Evolutionary conservation across 2,329 filamentous ascomycete genomes (phyloP).

Genomic region (Myrmaecium sp.): DNA sequence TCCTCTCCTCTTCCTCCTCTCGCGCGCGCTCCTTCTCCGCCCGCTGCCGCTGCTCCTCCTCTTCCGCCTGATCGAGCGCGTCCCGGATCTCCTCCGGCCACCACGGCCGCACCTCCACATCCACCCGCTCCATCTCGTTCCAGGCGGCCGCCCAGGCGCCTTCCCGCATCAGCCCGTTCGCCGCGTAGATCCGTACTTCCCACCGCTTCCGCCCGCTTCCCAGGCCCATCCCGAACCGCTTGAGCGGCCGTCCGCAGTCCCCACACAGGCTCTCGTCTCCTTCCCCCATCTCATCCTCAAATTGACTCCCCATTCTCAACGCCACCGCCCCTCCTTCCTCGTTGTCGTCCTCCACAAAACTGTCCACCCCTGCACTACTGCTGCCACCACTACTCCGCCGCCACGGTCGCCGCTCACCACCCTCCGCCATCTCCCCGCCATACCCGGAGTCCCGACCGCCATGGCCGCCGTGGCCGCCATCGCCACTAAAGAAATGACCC

Average conservation of each 20-base stretch:
- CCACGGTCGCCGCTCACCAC: constrained; percentile 1
- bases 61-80: constrained; percentile 37
- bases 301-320: background rate
- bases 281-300: constrained; percentile 1
- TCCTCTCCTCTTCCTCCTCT: background rate
- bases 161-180: constrained; percentile 82
- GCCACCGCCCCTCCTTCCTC: constrained; percentile 1
- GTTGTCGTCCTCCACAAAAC: constrained; percentile 8
- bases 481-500: constrained; percentile 55
- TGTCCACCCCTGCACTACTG: constrained; percentile 6
- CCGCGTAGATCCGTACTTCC: constrained; percentile 78
- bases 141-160: constrained; percentile 88
- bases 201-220: constrained; percentile 39
- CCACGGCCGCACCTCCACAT: constrained; percentile 74
- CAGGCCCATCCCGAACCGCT: constrained; percentile 17
- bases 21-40: constrained; percentile 9
- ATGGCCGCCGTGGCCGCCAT: constrained; percentile 31
- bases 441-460: background rate
- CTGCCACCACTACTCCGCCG: background rate
- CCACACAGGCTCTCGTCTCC: constrained; percentile 1
- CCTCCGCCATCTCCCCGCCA: constrained; percentile 12
- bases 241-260: constrained; percentile 3
- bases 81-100: constrained; percentile 42
- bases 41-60: constrained; percentile 21
- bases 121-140: constrained; percentile 97